Base-by-base conservation (phyloP, 192 early-diverging fungal species). In the Coemansia sp. region DNA sequence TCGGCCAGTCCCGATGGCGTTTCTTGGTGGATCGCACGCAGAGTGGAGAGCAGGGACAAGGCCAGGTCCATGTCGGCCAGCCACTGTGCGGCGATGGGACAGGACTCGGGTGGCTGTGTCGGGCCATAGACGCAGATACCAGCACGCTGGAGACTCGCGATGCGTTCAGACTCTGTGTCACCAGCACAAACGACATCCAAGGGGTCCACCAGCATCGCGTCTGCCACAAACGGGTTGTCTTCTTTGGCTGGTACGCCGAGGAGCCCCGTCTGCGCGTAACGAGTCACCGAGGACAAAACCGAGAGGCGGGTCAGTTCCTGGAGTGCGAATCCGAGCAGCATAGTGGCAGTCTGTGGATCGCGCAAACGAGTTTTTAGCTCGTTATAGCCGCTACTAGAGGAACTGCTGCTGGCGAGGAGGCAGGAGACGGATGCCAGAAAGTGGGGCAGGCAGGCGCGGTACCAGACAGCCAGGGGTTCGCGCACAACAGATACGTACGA, bases 401-500 rank as follows among this genome's bases (percentile, higher is more conserved):
- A 2, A 32, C 12, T 3, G 8, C 9, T 29, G 38, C n/a, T n/a
- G n/a, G n/a, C n/a, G n/a, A n/a, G n/a, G n/a, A 69, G 38, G 12
- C 10, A 17, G 0, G 65, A 64, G 0, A 77, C 19, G 1, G 74
- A 37, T 0, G 21, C 18, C n/a, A 77, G 1, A 34, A 67, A 55
- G 26, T n/a, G 53, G 9, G 74, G 68, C 65, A 71, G 24, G 22
- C 64, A 71, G 17, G 57, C 41, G 14, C 33, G 42, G 54, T 71
- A 77, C 68, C 68, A 71, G 12, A 17, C 19, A 1, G 10, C 19
- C 21, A 77, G 35, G n/a, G 56, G 32, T 1, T 37, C 21, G 4
- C 54, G 68, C 44, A 77, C 62, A 7, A 68, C 26, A 0, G 37
- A 37, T 0, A 77, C 58, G 41, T 71, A 77, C 0, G 64, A 43